These are phyloP conservation scores for Haberlea rhodopensis DNA, from an alignment of 257 asterid species.

Conservation along the genomic window DNA sequence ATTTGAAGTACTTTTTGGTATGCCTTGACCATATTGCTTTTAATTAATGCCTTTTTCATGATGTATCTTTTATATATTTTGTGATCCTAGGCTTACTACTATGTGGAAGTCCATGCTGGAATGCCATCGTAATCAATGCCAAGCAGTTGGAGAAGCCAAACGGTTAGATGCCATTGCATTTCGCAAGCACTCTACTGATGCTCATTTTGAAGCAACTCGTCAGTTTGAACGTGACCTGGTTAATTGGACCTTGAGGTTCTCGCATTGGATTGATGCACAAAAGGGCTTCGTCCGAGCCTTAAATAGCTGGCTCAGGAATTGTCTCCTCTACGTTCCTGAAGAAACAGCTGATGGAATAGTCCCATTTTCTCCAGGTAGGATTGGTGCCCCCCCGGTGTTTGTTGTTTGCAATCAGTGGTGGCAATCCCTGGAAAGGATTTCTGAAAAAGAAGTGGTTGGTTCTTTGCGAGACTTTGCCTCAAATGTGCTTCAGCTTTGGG, in stretches of 20 bases:
- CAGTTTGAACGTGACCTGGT: conserved; percentile 79
- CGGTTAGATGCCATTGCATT: conserved; percentile 67
- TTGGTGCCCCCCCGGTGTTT: conserved; percentile 90
- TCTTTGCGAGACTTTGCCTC: conserved; percentile 71
- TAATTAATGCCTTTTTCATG: conserved; percentile 7
- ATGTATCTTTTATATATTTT: conserved; percentile 7
- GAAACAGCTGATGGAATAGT: conserved; percentile 85
- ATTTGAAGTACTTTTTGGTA: neutral
- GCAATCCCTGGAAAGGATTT: conserved; percentile 66
- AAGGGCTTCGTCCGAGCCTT: conserved; percentile 69
- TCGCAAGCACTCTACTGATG: conserved; percentile 61
- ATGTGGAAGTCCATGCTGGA: conserved; percentile 98
- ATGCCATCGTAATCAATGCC: conserved; percentile 81
- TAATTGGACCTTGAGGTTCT: conserved; percentile 76
- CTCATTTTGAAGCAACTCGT: conserved; percentile 77
- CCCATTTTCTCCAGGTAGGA: conserved; percentile 91
- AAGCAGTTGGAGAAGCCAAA: conserved; percentile 82
- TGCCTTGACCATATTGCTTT: neutral
- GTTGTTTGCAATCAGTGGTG: conserved; percentile 83
- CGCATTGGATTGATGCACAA: conserved; percentile 79
- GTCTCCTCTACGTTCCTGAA: conserved; percentile 84
- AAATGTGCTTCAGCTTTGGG: conserved; percentile 73
- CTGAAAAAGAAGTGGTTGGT: conserved; percentile 81
- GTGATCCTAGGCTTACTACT: conserved; percentile 50
- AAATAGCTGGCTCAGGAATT: conserved; percentile 89